Conservation (phyloP, 257 asterid genomes). For the Solanum pinnatisectum region DNA sequence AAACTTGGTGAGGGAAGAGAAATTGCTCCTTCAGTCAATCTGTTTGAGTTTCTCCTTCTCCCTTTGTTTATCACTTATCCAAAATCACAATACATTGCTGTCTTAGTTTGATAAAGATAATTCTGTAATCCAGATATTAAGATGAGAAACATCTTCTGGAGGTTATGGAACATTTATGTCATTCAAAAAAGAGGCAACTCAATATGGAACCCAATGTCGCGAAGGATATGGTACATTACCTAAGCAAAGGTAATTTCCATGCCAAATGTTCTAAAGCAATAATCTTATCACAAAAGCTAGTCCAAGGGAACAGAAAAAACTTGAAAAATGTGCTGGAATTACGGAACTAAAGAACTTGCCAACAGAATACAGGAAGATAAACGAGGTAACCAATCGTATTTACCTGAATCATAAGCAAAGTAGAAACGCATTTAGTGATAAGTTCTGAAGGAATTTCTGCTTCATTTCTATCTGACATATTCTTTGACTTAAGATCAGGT, state of each 20-base stretch:
- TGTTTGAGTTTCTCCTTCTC: not conserved
- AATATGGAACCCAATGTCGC: not conserved
- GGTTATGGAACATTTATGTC: not conserved
- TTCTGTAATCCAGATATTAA: not conserved
- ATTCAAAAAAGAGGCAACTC: not conserved
- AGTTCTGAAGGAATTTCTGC: constrained; percentile 65
- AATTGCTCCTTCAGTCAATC: not conserved
- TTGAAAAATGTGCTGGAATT: not conserved
- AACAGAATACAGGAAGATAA: not conserved
- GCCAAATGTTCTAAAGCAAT: not conserved
- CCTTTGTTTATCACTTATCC: not conserved
- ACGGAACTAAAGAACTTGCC: not conserved
- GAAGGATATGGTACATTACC: not conserved
- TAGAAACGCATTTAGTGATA: constrained; percentile 69
- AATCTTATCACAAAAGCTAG: not conserved
- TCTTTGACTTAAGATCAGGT: constrained; percentile 31
- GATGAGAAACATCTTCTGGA: not conserved
- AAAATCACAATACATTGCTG: not conserved
- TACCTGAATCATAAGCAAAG: constrained; percentile 84
- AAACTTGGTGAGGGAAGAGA: not conserved
- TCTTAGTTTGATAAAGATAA: not conserved
- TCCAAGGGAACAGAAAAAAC: not conserved
- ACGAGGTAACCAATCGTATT: not conserved
- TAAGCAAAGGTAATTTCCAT: not conserved
- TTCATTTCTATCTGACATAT: constrained; percentile 33